Conservation (phyloP, 495 filamentous ascomycete genomes). For the Letharia lupina region DNA sequence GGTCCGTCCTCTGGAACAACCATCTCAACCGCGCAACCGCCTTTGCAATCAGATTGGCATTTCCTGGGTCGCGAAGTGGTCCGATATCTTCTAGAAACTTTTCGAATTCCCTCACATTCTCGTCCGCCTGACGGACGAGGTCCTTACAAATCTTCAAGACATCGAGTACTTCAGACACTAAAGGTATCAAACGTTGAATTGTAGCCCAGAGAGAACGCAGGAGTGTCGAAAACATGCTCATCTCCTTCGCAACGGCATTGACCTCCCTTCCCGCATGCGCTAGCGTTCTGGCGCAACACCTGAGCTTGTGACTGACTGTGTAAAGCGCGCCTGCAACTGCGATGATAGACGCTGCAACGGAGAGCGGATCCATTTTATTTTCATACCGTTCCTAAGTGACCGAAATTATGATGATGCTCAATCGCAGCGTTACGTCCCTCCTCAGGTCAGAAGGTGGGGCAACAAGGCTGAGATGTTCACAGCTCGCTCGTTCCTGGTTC, state of each 20-base stretch:
- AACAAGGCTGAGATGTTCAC: not conserved
- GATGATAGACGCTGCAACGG: not conserved
- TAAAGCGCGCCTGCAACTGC: not conserved
- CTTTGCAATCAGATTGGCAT: not conserved
- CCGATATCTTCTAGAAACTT: not conserved
- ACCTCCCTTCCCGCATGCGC: not conserved
- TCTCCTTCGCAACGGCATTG: not conserved
- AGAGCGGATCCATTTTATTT: not conserved
- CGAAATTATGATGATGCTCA: not conserved
- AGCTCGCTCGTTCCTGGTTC: not conserved
- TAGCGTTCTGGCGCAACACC: not conserved
- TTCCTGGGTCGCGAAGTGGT: not conserved
- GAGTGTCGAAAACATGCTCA: not conserved
- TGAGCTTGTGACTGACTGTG: not conserved
- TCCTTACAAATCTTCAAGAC: not conserved
- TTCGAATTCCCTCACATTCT: not conserved
- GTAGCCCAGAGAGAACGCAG: not conserved
- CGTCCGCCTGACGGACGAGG: not conserved
- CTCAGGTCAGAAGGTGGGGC: not conserved
- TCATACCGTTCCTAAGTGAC: not conserved
- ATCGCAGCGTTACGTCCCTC: not conserved
- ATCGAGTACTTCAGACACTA: not conserved
- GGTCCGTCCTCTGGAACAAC: not conserved
- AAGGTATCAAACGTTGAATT: not conserved
- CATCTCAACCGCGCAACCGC: not conserved